Percentiles rank a stretch among this genome's conserved stretches.
Evolutionary conservation across 2,329 filamentous ascomycete species (phyloP).

Genomic region (Daldinia sp.): DNA sequence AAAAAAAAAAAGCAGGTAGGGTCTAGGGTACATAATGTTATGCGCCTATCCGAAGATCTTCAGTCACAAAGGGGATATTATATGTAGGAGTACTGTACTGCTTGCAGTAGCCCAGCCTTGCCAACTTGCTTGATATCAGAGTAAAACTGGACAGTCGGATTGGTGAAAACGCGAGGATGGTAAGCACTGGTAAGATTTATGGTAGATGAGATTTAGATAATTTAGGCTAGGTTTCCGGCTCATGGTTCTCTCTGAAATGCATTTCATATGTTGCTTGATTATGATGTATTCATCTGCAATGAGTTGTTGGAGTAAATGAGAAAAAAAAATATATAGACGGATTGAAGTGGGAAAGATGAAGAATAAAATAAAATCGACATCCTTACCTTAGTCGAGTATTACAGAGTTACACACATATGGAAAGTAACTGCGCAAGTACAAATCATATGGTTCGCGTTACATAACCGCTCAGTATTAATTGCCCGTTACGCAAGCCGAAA

Average conservation of each 20-base stretch:
- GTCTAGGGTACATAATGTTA: conserved; percentile 1
- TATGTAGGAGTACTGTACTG: background rate
- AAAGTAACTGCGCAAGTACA: conserved; percentile 8
- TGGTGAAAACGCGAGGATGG: conserved; percentile 29
- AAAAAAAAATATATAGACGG: background rate
- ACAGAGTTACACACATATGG: background rate
- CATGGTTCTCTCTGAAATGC: background rate
- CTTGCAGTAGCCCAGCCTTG: background rate
- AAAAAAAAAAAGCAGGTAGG: conserved; percentile 13
- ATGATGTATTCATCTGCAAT: background rate
- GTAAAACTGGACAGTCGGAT: conserved; percentile 20
- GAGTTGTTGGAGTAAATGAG: background rate
- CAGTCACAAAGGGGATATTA: background rate
- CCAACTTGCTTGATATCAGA: background rate
- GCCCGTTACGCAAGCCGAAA: conserved; percentile 2
- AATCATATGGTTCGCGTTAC: background rate
- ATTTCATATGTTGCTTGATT: background rate
- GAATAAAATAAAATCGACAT: background rate
- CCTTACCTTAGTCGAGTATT: background rate
- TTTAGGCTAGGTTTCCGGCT: background rate
- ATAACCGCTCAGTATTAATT: background rate
- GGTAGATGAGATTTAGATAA: conserved; percentile 1
- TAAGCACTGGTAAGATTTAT: conserved; percentile 14
- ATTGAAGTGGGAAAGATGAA: background rate
- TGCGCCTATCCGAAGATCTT: background rate